These are phyloP conservation scores for Galerina sulciceps DNA, from an alignment of 768 basidiomycete species.

Conservation along the genomic window DNA sequence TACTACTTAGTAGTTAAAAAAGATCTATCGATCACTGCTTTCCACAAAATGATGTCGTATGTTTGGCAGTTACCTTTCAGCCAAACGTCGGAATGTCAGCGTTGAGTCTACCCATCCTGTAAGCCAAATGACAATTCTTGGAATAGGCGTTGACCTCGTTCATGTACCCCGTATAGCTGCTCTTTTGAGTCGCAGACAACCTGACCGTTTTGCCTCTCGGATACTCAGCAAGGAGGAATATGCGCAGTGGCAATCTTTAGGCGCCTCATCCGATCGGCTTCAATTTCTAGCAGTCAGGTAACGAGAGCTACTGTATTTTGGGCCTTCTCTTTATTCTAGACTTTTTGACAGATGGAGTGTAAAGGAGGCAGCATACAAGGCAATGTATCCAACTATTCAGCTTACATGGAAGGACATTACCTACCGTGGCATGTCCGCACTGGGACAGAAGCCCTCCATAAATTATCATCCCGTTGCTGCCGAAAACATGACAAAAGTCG, in stretches of 20 bases:
- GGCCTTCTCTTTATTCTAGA: conserved; percentile 3
- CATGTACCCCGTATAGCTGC: conserved; percentile 66
- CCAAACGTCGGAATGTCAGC: conserved; percentile 9
- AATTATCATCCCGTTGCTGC: conserved; percentile 45
- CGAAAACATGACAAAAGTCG: conserved; percentile 25
- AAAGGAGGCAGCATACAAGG: conserved; percentile 90
- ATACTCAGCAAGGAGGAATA: conserved; percentile 63
- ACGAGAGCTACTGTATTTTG: not conserved
- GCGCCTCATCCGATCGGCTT: conserved; percentile 26
- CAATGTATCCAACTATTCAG: conserved; percentile 62
- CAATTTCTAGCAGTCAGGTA: conserved; percentile 79
- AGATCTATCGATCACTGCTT: no score
- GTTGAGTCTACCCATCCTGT: no score
- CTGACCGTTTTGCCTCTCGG: conserved; percentile 54
- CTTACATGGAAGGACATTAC: conserved; percentile 81
- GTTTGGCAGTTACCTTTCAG: conserved; percentile 16
- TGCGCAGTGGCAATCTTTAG: conserved; percentile 41
- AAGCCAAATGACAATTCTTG: conserved; percentile 76
- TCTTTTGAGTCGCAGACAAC: conserved; percentile 52
- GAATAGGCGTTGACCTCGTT: conserved; percentile 78
- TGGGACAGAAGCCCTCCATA: conserved; percentile 40
- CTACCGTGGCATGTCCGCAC: conserved; percentile 38
- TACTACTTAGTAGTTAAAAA: no score
- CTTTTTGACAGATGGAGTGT: conserved; percentile 66
- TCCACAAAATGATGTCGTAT: conserved; percentile 5